Conservation (phyloP, 768 basidiomycete species). For the Mycena vitilis region DNA sequence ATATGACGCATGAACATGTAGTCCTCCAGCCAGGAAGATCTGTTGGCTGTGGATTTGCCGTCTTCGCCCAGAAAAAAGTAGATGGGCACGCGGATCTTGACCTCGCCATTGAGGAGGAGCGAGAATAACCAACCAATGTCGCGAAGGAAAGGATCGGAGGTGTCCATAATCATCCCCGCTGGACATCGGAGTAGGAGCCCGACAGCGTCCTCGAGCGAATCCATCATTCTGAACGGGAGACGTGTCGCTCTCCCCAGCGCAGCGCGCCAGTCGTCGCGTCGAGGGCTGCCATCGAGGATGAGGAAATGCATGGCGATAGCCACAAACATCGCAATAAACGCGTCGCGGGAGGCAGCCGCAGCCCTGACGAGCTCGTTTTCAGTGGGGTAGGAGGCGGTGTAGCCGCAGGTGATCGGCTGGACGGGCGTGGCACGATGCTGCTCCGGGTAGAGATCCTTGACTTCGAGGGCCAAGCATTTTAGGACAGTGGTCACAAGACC, state of each 20-base stretch:
- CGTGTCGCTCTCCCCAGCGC: neutral
- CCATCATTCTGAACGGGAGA: constrained; percentile 11
- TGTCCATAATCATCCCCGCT: constrained; percentile 15
- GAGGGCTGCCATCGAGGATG: neutral
- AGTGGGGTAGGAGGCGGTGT: neutral
- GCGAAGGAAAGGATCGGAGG: neutral
- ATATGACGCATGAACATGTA: constrained; percentile 4
- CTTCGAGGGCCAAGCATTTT: neutral
- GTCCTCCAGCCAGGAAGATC: constrained; percentile 4
- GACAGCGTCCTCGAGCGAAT: constrained; percentile 9
- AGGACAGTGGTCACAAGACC: constrained; percentile 2
- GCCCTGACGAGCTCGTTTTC: neutral
- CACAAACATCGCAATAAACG: constrained; percentile 7
- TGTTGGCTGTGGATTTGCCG: constrained; percentile 1
- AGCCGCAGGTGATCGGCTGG: neutral
- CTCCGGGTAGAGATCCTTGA: neutral
- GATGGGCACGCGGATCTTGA: constrained; percentile 7
- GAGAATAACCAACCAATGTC: constrained; percentile 8
- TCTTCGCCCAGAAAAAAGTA: constrained; percentile 15
- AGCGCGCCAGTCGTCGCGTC: neutral
- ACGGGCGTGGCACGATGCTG: neutral
- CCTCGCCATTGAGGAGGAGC: constrained; percentile 5
- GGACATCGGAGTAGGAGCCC: neutral
- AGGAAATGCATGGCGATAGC: constrained; percentile 3
- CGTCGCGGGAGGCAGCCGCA: constrained; percentile 7